Conservation (phyloP, 2,329 filamentous ascomycete species). For the Gaeumannomyces tritici region DNA sequence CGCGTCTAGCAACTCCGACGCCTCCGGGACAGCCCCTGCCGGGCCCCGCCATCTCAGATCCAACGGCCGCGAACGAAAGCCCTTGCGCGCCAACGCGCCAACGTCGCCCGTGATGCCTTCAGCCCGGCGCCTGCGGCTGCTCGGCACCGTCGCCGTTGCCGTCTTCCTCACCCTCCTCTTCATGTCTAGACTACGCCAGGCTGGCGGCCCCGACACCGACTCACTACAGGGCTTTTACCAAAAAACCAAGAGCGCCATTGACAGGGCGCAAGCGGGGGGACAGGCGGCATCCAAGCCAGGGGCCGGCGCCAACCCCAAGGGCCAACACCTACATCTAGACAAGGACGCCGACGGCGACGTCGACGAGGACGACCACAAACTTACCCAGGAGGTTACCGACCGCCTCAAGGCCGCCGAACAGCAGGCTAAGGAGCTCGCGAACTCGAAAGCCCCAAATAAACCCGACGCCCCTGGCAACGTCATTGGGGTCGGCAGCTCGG, state of each 20-base stretch:
- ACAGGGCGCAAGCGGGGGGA: conserved; percentile 11
- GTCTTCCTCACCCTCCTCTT: conserved; percentile 2
- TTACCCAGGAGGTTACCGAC: conserved; percentile 45
- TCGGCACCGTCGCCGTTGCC: conserved; percentile 3
- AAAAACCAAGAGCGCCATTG: conserved; percentile 48
- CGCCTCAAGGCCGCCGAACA: conserved; percentile 60
- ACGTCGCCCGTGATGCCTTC: conserved; percentile 3
- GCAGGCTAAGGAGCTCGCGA: conserved; percentile 57
- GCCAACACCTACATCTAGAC: conserved; percentile 28
- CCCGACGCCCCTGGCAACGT: conserved; percentile 49
- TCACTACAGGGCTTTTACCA: conserved; percentile 47
- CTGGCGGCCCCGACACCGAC: conserved; percentile 11
- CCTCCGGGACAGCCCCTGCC: neutral
- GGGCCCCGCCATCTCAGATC: too few species aligned
- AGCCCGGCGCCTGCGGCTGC: conserved; percentile 1
- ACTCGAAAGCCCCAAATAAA: conserved; percentile 53
- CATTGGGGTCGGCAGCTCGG: conserved; percentile 49
- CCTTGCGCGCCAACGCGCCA: conserved; percentile 17
- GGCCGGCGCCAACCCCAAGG: conserved; percentile 9
- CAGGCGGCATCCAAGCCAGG: conserved; percentile 29
- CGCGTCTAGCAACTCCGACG: neutral
- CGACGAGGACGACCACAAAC: conserved; percentile 44
- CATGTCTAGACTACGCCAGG: conserved; percentile 4
- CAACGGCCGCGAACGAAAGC: neutral
- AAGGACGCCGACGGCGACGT: conserved; percentile 45